Evolutionary conservation across 176 grass and related monocot species (phyloP).

Genomic region (Zea mays): DNA sequence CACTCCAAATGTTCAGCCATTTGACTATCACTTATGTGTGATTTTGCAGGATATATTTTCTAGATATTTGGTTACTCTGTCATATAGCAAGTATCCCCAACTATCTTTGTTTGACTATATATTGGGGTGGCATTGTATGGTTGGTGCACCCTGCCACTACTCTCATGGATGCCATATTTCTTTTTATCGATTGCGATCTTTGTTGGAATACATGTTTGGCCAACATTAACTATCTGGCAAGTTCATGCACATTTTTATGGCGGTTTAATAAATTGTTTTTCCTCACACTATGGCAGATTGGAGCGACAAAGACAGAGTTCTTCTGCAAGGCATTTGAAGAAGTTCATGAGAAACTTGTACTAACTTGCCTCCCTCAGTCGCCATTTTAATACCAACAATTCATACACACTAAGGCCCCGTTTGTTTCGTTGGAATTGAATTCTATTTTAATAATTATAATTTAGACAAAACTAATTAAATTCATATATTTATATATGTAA

Average conservation of each 20-base stretch:
- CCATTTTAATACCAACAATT: background rate
- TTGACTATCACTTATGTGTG: background rate
- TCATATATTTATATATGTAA: too few relatives aligned
- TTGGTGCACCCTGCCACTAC: too few relatives aligned
- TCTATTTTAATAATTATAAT: too few relatives aligned
- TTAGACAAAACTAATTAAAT: too few relatives aligned
- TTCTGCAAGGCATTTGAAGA: conserved; percentile 72
- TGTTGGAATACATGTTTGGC: background rate
- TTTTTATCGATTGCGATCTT: background rate
- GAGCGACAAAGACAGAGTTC: conserved; percentile 51
- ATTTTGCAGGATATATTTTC: conserved; percentile 23
- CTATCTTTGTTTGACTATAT: background rate
- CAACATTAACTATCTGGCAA: background rate
- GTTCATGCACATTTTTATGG: background rate
- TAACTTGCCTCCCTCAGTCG: background rate
- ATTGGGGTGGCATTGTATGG: background rate
- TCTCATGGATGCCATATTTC: background rate
- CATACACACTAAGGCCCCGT: background rate
- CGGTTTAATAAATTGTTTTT: conserved; percentile 22
- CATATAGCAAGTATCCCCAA: too few relatives aligned
- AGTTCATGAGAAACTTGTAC: conserved; percentile 75
- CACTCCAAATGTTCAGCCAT: background rate
- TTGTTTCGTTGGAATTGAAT: too few relatives aligned
- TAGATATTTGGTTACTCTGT: background rate
- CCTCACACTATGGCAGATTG: conserved; percentile 46